Evolutionary conservation across 23 red algal genomes (phyloP).

Genomic region (Chondrus crispus): DNA sequence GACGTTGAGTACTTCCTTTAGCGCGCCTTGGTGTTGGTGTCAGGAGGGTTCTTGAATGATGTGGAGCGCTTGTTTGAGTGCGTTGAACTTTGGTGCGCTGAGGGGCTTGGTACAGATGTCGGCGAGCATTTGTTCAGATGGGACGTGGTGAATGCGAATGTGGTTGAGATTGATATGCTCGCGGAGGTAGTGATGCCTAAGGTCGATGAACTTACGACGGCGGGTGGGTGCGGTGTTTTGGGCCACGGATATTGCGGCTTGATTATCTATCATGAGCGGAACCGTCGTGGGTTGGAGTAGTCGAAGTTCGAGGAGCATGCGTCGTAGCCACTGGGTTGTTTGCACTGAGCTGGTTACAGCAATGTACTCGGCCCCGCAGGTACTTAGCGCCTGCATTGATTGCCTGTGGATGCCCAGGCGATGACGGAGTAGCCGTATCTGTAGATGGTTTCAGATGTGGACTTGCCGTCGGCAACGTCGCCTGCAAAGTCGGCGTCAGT

Average conservation of each 20-base stretch:
- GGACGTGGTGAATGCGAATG: background rate
- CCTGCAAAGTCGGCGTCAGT: background rate
- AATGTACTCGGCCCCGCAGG: background rate
- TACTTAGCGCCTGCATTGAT: background rate
- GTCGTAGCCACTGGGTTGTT: background rate
- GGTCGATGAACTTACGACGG: constrained; percentile 19
- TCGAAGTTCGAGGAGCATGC: background rate
- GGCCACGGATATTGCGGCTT: background rate
- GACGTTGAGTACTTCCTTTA: too few relatives aligned
- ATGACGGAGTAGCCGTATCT: too few relatives aligned
- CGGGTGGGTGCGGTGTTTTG: background rate
- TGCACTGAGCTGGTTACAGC: background rate
- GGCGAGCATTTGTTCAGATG: background rate
- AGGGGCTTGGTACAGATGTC: background rate
- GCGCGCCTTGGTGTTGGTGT: too few relatives aligned
- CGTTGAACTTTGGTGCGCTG: background rate
- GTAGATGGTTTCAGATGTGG: background rate
- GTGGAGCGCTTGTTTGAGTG: too few relatives aligned
- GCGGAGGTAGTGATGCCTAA: background rate
- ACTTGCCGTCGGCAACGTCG: background rate
- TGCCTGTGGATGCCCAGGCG: background rate
- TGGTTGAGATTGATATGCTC: background rate
- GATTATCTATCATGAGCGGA: background rate
- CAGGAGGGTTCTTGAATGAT: too few relatives aligned
- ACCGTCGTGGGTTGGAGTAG: background rate